These are phyloP conservation scores for Trametes pubescens DNA, from an alignment of 1,284 basidiomycete genomes.

Conservation along the genomic window DNA sequence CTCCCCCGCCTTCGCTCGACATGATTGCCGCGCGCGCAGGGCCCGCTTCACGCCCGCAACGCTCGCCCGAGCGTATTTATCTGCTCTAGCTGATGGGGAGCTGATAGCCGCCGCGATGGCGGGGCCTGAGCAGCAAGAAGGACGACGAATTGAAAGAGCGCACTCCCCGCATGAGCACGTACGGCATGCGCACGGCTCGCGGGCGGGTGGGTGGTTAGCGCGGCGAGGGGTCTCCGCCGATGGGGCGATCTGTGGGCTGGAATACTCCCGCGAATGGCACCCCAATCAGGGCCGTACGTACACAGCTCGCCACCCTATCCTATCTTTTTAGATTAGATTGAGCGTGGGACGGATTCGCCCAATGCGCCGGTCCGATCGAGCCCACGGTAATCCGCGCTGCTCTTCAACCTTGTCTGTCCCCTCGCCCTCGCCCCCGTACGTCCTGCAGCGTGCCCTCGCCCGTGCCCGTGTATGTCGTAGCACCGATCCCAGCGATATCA, in stretches of 20 bases:
- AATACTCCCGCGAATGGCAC: constrained; percentile 42
- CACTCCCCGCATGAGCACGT: background rate
- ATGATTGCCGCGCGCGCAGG: constrained; percentile 31
- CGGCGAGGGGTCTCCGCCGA: constrained; percentile 30
- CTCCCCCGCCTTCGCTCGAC: constrained; percentile 18
- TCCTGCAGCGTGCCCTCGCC: background rate
- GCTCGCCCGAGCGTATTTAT: constrained; percentile 30
- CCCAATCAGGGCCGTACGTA: constrained; percentile 34
- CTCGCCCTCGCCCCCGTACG: constrained; percentile 1
- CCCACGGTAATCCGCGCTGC: constrained; percentile 29
- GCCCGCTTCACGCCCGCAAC: constrained; percentile 26
- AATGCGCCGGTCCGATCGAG: constrained; percentile 31
- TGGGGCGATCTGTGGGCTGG: constrained; percentile 22
- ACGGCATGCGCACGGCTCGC: background rate
- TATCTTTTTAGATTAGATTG: constrained; percentile 38
- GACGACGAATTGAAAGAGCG: constrained; percentile 3
- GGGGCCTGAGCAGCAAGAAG: constrained; percentile 5
- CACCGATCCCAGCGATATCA: constrained; percentile 1
- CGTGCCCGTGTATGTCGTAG: background rate
- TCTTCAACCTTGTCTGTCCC: constrained; percentile 20
- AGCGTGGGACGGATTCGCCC: constrained; percentile 31
- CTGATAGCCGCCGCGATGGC: constrained; percentile 30
- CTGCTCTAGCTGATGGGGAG: constrained; percentile 29
- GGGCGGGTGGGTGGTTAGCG: constrained; percentile 6
- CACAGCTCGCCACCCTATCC: constrained; percentile 29